Conservation (phyloP, 2,329 filamentous ascomycete genomes). For the Pyricularia pennisetigena region DNA sequence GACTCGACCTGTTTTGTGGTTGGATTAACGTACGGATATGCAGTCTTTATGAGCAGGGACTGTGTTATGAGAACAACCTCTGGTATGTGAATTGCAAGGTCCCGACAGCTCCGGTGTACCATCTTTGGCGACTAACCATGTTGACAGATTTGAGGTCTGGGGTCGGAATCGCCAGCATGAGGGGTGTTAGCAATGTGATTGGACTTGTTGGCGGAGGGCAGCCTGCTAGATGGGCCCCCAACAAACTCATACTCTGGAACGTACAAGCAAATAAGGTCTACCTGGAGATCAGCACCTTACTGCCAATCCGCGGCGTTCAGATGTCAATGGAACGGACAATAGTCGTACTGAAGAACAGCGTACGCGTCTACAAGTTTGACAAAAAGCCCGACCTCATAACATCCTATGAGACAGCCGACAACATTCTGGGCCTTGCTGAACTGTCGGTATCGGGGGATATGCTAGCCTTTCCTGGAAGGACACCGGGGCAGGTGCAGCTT, state of each 20-base stretch:
- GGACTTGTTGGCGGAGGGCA: slow-evolving; percentile 83
- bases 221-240: slow-evolving; percentile 75
- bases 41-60: background rate
- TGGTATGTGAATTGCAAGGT: slow-evolving; percentile 41
- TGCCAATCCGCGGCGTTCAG: slow-evolving; percentile 70
- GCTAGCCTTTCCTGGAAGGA: slow-evolving; percentile 80
- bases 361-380: slow-evolving; percentile 72
- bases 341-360: slow-evolving; percentile 71
- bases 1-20: slow-evolving; percentile 80
- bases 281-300: slow-evolving; percentile 72
- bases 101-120: background rate
- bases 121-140: background rate
- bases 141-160: slow-evolving; percentile 26
- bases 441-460: slow-evolving; percentile 55
- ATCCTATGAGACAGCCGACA: slow-evolving; percentile 78
- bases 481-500: slow-evolving; percentile 78
- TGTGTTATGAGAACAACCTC: background rate
- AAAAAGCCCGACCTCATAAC: slow-evolving; percentile 61
- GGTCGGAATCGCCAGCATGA: slow-evolving; percentile 65
- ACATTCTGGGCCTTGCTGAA: slow-evolving; percentile 70
- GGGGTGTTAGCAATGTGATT: slow-evolving; percentile 26
- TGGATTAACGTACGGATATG: slow-evolving; percentile 68
- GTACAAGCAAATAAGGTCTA: slow-evolving; percentile 64
- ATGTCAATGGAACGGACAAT: slow-evolving; percentile 68
- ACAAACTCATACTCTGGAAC: slow-evolving; percentile 91